These are phyloP conservation scores for Lipomyces sp. DNA, from an alignment of 805 yeast species.

Conservation along the genomic window DNA sequence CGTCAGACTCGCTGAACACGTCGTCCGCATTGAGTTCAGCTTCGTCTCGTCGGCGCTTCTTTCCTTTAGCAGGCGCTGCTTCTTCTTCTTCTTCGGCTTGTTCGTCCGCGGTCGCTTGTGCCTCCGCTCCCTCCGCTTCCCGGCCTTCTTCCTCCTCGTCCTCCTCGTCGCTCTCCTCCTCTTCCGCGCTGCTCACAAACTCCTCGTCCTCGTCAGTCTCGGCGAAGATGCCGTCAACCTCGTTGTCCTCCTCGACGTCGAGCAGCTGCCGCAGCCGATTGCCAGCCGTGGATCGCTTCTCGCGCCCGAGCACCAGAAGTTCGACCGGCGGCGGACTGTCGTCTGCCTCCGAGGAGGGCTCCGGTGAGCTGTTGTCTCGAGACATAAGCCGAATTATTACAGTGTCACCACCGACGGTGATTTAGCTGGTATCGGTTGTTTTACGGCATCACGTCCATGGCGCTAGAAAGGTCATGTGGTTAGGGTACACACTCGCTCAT, in stretches of 20 bases:
- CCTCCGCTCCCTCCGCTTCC: conserved; percentile 7
- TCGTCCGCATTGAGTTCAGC: conserved; percentile 37
- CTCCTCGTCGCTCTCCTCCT: conserved; percentile 31
- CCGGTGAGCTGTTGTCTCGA: too few species aligned
- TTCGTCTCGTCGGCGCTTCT: neutral
- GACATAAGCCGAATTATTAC: too few species aligned
- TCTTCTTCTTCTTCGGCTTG: conserved; percentile 25
- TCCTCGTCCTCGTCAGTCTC: conserved; percentile 46
- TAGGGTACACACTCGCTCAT: too few species aligned
- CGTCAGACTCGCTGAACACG: conserved; percentile 52
- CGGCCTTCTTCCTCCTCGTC: conserved; percentile 30
- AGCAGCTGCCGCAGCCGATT: conserved; percentile 70
- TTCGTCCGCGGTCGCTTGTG: conserved; percentile 14
- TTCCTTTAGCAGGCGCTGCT: neutral
- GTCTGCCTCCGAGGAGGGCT: too few species aligned
- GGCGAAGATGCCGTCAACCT: conserved; percentile 44
- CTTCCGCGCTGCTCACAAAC: conserved; percentile 35
- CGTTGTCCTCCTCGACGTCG: conserved; percentile 69
- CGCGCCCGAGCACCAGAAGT: conserved; percentile 70
- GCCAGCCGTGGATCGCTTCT: conserved; percentile 86
- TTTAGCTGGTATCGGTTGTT: too few species aligned
- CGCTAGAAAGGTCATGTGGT: too few species aligned
- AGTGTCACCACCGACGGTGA: too few species aligned
- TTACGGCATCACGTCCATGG: too few species aligned
- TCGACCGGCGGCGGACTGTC: conserved; percentile 36